Percentiles rank a stretch among this genome's conserved stretches.
Evolutionary conservation across 2,329 filamentous ascomycete genomes (phyloP).

Genomic region (Aspergillus sojae): DNA sequence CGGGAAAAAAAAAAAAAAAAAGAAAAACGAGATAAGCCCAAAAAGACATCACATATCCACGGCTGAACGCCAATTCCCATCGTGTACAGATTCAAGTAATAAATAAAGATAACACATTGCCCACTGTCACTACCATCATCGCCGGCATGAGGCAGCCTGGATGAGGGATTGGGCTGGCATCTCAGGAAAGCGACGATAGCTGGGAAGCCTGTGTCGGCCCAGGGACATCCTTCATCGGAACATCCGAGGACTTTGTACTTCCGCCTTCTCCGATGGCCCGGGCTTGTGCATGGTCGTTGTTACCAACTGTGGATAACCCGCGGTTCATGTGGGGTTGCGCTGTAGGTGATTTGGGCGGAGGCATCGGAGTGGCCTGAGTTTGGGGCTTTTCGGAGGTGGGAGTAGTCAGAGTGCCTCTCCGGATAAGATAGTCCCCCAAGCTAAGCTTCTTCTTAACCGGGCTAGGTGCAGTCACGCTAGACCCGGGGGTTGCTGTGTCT

Average conservation of each 20-base stretch:
- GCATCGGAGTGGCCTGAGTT: slow-evolving; percentile 27
- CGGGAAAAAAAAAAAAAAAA: slow-evolving; percentile 6
- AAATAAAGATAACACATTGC: slow-evolving; percentile 8
- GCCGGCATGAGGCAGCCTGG: slow-evolving; percentile 5
- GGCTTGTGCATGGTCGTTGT: slow-evolving; percentile 11
- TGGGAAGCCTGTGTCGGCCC: slow-evolving; percentile 31
- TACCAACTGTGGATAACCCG: slow-evolving; percentile 16
- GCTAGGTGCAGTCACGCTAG: slow-evolving; percentile 45
- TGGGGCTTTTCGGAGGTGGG: slow-evolving; percentile 46
- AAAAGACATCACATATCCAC: slow-evolving; percentile 14
- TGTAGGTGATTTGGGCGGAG: slow-evolving; percentile 28
- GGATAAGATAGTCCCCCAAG: slow-evolving; percentile 52
- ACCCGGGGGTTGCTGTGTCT: slow-evolving; percentile 29
- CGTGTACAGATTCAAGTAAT: slow-evolving; percentile 21
- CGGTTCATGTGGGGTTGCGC: slow-evolving; percentile 18
- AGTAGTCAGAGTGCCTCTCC: slow-evolving; percentile 43
- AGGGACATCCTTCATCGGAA: slow-evolving; percentile 36
- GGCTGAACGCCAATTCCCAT: slow-evolving; percentile 28
- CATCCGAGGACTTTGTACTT: slow-evolving; percentile 27
- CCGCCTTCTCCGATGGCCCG: slow-evolving; percentile 18
- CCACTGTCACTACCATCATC: background rate
- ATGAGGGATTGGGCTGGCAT: background rate
- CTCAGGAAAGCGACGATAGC: slow-evolving; percentile 30
- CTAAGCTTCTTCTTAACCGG: slow-evolving; percentile 55
- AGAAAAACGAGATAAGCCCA: slow-evolving; percentile 12